A percentile compares a stretch with the other conserved stretches of the same genome.
Conservation (phyloP, 257 asterid species). For the Ocimum tenuiflorum region DNA sequence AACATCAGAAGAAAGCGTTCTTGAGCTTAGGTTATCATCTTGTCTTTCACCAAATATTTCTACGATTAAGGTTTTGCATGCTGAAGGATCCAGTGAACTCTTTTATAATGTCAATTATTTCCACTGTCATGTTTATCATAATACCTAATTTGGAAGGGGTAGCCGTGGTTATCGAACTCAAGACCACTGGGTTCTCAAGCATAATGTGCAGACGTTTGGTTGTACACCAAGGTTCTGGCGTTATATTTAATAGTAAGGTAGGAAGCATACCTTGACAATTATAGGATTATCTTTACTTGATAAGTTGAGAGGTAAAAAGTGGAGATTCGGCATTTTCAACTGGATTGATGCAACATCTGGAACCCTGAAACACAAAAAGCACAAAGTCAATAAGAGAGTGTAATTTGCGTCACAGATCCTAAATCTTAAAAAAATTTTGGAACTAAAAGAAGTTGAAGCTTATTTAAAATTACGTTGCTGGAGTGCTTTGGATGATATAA, state of each 20-base stretch:
- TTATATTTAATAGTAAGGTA: neutral
- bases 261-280: constrained; percentile 63
- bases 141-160: too few relatives aligned
- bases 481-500: neutral
- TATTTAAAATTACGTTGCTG: neutral
- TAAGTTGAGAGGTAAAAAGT: constrained; percentile 82
- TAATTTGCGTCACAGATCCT: neutral
- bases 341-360: constrained; percentile 61
- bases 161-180: too few relatives aligned
- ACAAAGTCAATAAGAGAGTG: constrained; percentile 4
- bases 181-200: too few relatives aligned
- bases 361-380: constrained; percentile 47
- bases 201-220: too few relatives aligned
- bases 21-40: neutral
- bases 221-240: neutral
- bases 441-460: neutral
- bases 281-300: constrained; percentile 70
- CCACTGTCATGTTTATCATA: too few relatives aligned
- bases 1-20: neutral
- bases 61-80: neutral
- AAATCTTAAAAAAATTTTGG: neutral
- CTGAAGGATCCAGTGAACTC: neutral
- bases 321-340: constrained; percentile 89
- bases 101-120: too few relatives aligned
- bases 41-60: too few relatives aligned